Conservation (phyloP, 345 rosid species). For the Euphorbia tirucalli region DNA sequence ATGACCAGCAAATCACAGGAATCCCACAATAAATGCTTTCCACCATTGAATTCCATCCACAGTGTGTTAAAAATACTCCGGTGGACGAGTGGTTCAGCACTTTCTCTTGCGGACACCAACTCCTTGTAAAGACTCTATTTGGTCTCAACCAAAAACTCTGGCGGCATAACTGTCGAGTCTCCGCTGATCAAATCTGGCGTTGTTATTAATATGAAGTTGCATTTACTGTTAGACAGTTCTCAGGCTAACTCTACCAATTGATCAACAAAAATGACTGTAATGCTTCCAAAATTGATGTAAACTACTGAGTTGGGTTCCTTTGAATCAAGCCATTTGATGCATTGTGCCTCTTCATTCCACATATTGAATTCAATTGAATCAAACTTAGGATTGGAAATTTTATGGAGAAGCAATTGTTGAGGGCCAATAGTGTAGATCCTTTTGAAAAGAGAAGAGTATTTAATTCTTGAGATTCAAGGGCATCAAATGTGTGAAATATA, state of each 20-base stretch:
- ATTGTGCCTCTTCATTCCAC: slow-evolving; percentile 12
- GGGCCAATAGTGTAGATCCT: background rate
- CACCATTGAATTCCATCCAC: slow-evolving; percentile 14
- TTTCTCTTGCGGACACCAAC: slow-evolving; percentile 17
- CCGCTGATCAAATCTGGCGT: slow-evolving; percentile 15
- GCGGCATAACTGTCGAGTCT: slow-evolving; percentile 13
- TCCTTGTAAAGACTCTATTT: slow-evolving; percentile 7
- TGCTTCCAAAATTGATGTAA: slow-evolving; percentile 12
- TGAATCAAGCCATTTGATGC: slow-evolving; percentile 11
- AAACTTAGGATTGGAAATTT: background rate
- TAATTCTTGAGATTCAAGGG: background rate
- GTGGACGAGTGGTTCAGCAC: slow-evolving; percentile 7
- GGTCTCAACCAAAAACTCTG: slow-evolving; percentile 5
- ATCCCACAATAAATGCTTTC: slow-evolving; percentile 4
- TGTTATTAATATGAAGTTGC: slow-evolving; percentile 12
- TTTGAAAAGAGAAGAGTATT: background rate
- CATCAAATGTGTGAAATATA: slow-evolving; percentile 9
- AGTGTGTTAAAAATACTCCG: slow-evolving; percentile 4
- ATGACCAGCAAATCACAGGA: slow-evolving; percentile 6
- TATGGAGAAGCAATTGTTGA: slow-evolving; percentile 1
- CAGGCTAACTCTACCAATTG: slow-evolving; percentile 12
- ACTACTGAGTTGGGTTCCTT: slow-evolving; percentile 11
- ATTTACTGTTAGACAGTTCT: slow-evolving; percentile 11
- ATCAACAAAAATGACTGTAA: background rate
- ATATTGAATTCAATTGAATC: slow-evolving; percentile 9